Conservation (phyloP, 306 rosid genomes). For the Acacia acuminata region DNA sequence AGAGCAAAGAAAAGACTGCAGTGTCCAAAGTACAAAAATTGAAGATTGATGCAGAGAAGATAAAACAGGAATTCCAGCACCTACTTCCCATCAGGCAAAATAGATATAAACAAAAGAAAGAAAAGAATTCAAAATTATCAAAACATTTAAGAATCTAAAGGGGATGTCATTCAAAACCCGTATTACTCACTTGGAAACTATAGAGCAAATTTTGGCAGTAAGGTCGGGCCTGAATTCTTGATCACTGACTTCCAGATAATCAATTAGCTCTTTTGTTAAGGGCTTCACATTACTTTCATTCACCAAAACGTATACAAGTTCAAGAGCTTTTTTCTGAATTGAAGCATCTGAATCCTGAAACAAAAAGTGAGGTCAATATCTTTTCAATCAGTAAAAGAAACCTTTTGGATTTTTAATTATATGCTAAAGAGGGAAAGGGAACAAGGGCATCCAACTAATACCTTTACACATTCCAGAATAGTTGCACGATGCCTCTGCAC, state of each 20-base stretch:
- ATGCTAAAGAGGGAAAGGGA: slow-evolving; percentile 17
- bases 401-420: slow-evolving; percentile 3
- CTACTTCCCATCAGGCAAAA: too few relatives aligned
- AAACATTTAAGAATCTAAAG: slow-evolving; percentile 16
- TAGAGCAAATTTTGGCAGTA: slow-evolving; percentile 88
- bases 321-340: slow-evolving; percentile 96
- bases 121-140: too few relatives aligned
- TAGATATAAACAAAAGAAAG: too few relatives aligned
- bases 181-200: slow-evolving; percentile 82
- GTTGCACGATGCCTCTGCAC: slow-evolving; percentile 99
- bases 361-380: slow-evolving; percentile 36
- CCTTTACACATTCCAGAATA: slow-evolving; percentile 97
- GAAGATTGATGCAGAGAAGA: too few relatives aligned
- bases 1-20: too few relatives aligned
- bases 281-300: slow-evolving; percentile 90
- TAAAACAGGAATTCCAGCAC: too few relatives aligned
- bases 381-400: slow-evolving; percentile 34
- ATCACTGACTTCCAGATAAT: slow-evolving; percentile 85
- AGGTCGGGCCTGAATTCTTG: slow-evolving; percentile 92
- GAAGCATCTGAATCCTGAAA: slow-evolving; percentile 95
- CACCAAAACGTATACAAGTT: slow-evolving; percentile 85
- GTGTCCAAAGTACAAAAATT: too few relatives aligned
- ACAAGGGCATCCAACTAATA: slow-evolving; percentile 37
- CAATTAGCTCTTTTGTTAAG: slow-evolving; percentile 87
- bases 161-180: slow-evolving; percentile 21